Evolutionary conservation across 805 yeast species (phyloP), one percentile per base, ranked within the genome.

Genomic region (Candida boidinii): DNA sequence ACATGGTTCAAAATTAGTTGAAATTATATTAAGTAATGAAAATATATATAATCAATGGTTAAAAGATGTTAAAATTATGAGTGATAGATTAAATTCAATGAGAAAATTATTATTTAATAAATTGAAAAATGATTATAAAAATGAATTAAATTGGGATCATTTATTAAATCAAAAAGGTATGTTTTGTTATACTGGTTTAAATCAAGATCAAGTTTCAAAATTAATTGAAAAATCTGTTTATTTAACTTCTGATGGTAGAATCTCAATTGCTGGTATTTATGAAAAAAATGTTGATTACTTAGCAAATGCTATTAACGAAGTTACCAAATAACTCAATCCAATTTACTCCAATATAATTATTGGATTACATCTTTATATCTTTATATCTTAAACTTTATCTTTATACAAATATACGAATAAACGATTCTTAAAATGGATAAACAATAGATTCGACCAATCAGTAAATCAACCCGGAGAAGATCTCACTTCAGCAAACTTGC

Each of bases 151-250:
- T 56, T 90, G 97, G 97, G 80, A 79, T 34, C 95, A 84, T 53
- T 69, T 90, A 48, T 65, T 82, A 36, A 71, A 78, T 52, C 97
- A 90, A 60, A 81, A 90, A 55, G 98, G 98, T 48, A 90, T 90
- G 97, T 90, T 90, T 62, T 84, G 90, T 49, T 90, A 72, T 66
- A 88, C 96, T 23, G 95, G 96, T 7, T 69, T 90, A 41, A 54
- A 60, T 21, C 64, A 73, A 28, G 75, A 71, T 31, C 94, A 87
- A 61, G 90, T 85, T 30, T 66, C 73, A 37, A 60, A 66, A 41
- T 68, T 90, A 49, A 79, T 82, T 54, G 65, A 70, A 32, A 76
- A 84, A 56, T 76, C 84, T 13, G 79, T 90, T 25, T 90, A 90
- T 57, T 74, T 92, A 47, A 86, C 96, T 19, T 70, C 76, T 41